phyloP scores from a whole-genome alignment of 2,329 filamentous ascomycete genomes.

The Beauveria asiatica region DNA sequence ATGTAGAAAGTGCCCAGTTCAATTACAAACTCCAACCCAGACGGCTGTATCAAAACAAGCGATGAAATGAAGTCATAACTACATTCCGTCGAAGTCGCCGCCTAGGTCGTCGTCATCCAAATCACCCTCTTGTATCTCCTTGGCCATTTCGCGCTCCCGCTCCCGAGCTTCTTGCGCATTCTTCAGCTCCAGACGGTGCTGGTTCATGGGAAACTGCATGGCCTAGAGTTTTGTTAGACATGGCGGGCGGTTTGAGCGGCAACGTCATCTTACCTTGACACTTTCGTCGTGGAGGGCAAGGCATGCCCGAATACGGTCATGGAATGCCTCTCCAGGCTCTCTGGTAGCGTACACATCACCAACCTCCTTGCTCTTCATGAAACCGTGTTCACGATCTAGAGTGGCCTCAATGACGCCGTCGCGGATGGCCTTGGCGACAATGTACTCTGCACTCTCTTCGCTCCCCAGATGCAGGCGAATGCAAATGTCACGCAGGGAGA shows the following conservation, averaged over 20 bases:
- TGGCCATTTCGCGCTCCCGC: constrained; percentile 90
- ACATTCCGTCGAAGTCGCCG: constrained; percentile 94
- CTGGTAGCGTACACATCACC: constrained; percentile 93
- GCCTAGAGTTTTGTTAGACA: constrained; percentile 45
- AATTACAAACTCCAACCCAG: not conserved
- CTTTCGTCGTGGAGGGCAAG: constrained; percentile 92
- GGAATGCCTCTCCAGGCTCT: constrained; percentile 94
- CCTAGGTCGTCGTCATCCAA: constrained; percentile 93
- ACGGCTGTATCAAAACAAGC: constrained; percentile 1
- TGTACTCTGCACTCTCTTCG: constrained; percentile 97
- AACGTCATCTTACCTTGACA: constrained; percentile 63
- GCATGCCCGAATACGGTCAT: constrained; percentile 90
- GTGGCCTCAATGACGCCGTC: constrained; percentile 96
- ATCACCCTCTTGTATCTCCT: constrained; percentile 97
- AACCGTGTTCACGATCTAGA: constrained; percentile 86
- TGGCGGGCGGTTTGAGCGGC: not conserved
- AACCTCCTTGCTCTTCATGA: constrained; percentile 97
- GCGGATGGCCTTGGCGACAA: constrained; percentile 95
- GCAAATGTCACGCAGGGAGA: constrained; percentile 94
- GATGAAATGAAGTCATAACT: constrained; percentile 25
- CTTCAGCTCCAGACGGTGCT: constrained; percentile 93
- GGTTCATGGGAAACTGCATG: constrained; percentile 99
- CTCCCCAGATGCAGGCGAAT: constrained; percentile 87
- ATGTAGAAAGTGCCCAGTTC: not conserved
- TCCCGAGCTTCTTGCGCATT: constrained; percentile 98